These are phyloP conservation scores for Usnea hakonensis DNA, from an alignment of 495 filamentous ascomycete genomes.

Conservation along the genomic window DNA sequence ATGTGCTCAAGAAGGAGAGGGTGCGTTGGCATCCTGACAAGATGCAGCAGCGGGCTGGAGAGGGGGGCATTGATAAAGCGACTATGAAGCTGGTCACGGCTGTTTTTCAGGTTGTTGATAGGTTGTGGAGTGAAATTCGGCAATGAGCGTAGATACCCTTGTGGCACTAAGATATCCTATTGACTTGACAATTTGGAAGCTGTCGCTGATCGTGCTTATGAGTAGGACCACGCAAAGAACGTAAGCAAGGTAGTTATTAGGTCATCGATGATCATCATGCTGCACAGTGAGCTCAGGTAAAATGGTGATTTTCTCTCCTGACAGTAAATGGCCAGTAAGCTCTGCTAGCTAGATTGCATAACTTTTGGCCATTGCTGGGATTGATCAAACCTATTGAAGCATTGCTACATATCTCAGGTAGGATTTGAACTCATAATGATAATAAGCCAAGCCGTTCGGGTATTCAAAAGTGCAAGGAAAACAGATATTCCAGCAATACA, in stretches of 20 bases:
- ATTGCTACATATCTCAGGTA: constrained; percentile 1
- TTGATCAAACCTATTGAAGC: constrained; percentile 2
- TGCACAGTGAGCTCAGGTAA: not conserved
- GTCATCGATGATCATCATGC: not conserved
- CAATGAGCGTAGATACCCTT: constrained; percentile 16
- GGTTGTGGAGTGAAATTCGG: constrained; percentile 59
- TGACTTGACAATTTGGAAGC: not conserved
- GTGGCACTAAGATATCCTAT: not conserved
- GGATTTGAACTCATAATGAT: not conserved
- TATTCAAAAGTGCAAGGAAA: constrained; percentile 12
- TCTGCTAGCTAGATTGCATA: not conserved
- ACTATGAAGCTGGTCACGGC: constrained; percentile 75
- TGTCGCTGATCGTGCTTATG: not conserved
- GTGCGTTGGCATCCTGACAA: constrained; percentile 98
- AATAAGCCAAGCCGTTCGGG: constrained; percentile 10
- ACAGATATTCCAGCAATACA: constrained; percentile 3
- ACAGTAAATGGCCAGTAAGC: not conserved
- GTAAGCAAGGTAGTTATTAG: not conserved
- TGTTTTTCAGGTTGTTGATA: constrained; percentile 86
- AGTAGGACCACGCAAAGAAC: not conserved
- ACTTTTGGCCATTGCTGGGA: not conserved
- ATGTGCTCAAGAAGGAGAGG: constrained; percentile 72
- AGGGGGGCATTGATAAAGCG: constrained; percentile 52
- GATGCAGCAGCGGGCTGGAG: constrained; percentile 82
- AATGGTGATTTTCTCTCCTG: not conserved